Conservation (phyloP, 805 yeast genomes). For the Spathaspora girioi region DNA sequence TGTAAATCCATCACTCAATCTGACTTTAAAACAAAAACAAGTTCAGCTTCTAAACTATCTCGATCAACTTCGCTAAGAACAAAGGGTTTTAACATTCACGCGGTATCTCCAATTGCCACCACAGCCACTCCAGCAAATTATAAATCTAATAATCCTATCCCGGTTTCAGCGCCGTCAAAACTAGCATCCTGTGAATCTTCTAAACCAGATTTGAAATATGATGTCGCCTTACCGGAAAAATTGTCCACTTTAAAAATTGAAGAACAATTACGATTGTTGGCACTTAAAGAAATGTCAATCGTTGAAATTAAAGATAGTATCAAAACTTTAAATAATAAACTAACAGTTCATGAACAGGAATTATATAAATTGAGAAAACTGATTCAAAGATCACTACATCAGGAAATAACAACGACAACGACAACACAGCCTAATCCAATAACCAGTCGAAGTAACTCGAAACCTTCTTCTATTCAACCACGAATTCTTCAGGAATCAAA, state of each 20-base stretch:
- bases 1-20: constrained; percentile 1
- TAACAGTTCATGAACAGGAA: constrained; percentile 44
- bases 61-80: constrained; percentile 11
- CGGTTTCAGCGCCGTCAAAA: not conserved
- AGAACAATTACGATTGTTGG: constrained; percentile 55
- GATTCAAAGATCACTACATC: constrained; percentile 44
- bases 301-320: constrained; percentile 60
- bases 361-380: constrained; percentile 46
- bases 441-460: constrained; percentile 15
- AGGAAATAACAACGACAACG: constrained; percentile 27
- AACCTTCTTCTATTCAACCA: not conserved
- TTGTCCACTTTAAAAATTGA: constrained; percentile 39
- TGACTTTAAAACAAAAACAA: not conserved
- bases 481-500: not conserved
- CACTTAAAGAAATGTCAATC: constrained; percentile 65
- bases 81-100: constrained; percentile 31
- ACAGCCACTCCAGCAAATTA: not conserved
- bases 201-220: constrained; percentile 18
- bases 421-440: constrained; percentile 19
- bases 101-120: constrained; percentile 1
- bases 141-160: not conserved
- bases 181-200: not conserved
- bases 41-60: not conserved
- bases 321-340: constrained; percentile 36
- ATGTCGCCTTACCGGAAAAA: constrained; percentile 31